phyloP scores from a whole-genome alignment of 2,329 filamentous ascomycete genomes.

The Harringtonia aguacate region DNA sequence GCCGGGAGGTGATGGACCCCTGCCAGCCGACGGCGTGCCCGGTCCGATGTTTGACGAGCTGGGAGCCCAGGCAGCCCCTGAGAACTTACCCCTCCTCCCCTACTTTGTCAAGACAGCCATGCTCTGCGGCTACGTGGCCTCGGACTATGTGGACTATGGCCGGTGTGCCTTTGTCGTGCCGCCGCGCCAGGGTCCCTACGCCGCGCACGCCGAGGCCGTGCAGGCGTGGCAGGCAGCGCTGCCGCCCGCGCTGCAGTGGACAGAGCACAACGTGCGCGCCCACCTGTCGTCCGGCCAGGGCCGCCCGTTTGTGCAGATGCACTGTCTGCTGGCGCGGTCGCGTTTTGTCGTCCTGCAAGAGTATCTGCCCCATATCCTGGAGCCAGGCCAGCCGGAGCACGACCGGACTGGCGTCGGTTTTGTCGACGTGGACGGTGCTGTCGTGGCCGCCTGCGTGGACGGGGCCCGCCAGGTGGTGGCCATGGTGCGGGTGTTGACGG shows the following conservation, averaged over 20 bases:
- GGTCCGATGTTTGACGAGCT: not conserved
- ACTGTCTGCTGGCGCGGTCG: conserved; percentile 1
- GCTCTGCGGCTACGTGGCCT: not conserved
- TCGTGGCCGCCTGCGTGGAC: not conserved
- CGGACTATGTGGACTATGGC: not conserved
- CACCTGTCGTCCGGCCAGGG: not conserved
- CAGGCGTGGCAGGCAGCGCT: not conserved
- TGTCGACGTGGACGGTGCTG: not conserved
- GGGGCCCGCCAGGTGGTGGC: not conserved
- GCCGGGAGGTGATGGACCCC: not conserved
- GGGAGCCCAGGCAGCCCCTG: not conserved
- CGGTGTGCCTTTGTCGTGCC: not conserved
- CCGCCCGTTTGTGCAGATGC: conserved; percentile 1
- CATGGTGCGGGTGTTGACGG: not conserved
- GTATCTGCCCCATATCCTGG: conserved; percentile 3
- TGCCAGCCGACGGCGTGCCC: not conserved
- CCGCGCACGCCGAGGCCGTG: not conserved
- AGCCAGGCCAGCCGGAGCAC: no score
- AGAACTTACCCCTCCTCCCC: no score
- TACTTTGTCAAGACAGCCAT: not conserved
- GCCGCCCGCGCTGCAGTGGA: not conserved
- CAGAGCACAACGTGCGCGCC: not conserved
- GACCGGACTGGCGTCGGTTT: not conserved
- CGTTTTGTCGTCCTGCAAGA: conserved; percentile 5
- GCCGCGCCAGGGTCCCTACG: not conserved